These are phyloP conservation scores for Penicillium herquei DNA, from an alignment of 495 filamentous ascomycete species.

Conservation along the genomic window DNA sequence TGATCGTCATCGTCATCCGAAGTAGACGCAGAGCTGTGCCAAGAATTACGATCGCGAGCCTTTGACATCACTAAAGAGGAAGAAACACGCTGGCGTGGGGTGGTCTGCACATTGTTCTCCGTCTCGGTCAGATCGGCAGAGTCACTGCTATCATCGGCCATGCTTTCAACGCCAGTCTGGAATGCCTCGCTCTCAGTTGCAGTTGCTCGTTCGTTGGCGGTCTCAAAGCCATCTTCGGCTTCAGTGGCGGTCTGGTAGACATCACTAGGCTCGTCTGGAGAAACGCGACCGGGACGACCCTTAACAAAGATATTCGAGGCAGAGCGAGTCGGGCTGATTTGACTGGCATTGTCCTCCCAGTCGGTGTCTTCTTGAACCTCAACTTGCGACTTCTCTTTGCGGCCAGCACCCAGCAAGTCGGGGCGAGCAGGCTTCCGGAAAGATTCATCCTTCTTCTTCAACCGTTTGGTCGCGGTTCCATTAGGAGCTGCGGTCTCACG, in stretches of 20 bases:
- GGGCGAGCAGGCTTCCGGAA: conserved; percentile 74
- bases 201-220: conserved; percentile 73
- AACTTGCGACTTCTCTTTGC: conserved; percentile 73
- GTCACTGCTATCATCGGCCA: conserved; percentile 71
- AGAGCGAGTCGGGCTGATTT: conserved; percentile 47
- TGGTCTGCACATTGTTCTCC: conserved; percentile 57
- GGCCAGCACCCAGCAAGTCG: conserved; percentile 71
- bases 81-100: conserved; percentile 40
- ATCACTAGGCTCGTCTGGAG: conserved; percentile 53
- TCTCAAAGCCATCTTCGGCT: conserved; percentile 80
- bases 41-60: conserved; percentile 61
- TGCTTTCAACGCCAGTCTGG: conserved; percentile 82
- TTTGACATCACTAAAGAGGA: conserved; percentile 45
- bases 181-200: conserved; percentile 86
- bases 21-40: conserved; percentile 86
- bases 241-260: conserved; percentile 86
- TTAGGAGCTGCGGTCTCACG: conserved; percentile 52
- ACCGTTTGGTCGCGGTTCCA: conserved; percentile 54
- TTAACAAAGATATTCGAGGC: conserved; percentile 18
- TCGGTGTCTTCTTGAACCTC: conserved; percentile 65
- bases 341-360: conserved; percentile 80
- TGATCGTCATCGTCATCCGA: conserved; percentile 76
- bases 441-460: conserved; percentile 67
- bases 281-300: conserved; percentile 21
- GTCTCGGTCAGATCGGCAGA: conserved; percentile 82